These are phyloP conservation scores for Annulohypoxylon truncatum DNA, from an alignment of 2,329 filamentous ascomycete genomes.

Conservation along the genomic window DNA sequence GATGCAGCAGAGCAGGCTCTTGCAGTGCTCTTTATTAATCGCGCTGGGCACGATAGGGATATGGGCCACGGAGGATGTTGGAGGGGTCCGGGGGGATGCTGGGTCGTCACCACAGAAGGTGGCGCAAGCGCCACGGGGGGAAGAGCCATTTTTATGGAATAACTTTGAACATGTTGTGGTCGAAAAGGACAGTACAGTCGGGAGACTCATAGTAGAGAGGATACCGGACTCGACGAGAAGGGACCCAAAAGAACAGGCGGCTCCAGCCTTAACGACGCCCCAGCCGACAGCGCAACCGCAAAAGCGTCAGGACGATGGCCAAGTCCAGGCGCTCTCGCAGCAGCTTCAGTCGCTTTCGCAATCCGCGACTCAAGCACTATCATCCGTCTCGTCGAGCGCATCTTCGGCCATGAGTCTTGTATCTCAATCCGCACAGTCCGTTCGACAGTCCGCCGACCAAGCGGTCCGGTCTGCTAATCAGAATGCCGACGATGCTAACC, in stretches of 20 bases:
- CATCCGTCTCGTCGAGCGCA: constrained; percentile 48
- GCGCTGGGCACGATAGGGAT: constrained; percentile 47
- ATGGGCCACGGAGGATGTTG: constrained; percentile 38
- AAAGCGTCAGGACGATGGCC: constrained; percentile 48
- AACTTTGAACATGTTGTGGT: constrained; percentile 36
- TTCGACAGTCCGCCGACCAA: constrained; percentile 48
- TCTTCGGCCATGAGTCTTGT: constrained; percentile 46
- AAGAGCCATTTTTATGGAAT: constrained; percentile 34
- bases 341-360: constrained; percentile 47
- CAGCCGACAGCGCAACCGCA: constrained; percentile 43
- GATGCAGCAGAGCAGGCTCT: constrained; percentile 50
- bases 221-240: constrained; percentile 27
- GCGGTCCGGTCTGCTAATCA: constrained; percentile 46
- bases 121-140: constrained; percentile 11
- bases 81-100: constrained; percentile 10
- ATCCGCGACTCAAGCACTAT: constrained; percentile 48
- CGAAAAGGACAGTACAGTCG: constrained; percentile 22
- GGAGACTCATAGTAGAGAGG: constrained; percentile 36
- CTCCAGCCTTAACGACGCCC: constrained; percentile 38
- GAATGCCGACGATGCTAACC: constrained; percentile 46
- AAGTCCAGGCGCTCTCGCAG: constrained; percentile 48
- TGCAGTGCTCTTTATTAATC: constrained; percentile 46
- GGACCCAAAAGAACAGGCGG: constrained; percentile 39
- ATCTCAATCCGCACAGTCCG: constrained; percentile 47
- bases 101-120: constrained; percentile 1